Percentiles rank a stretch among this genome's conserved stretches.
Evolutionary conservation across 371 early-diverging fungal species (phyloP).

Genomic region (Rhizopus arrhizus): DNA sequence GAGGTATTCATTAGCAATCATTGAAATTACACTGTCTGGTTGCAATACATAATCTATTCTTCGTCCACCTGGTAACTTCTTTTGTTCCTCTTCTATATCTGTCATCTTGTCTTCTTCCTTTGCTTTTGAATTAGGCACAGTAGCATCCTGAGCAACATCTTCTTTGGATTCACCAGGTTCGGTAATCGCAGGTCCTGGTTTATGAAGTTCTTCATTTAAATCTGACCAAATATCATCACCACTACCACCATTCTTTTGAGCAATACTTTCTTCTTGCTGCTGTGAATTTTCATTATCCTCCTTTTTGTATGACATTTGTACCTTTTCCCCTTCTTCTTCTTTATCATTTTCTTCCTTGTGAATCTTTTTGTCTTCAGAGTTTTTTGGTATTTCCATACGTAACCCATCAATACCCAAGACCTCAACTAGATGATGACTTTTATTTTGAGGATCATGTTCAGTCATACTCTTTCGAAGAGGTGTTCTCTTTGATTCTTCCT

Average conservation of each 20-base stretch:
- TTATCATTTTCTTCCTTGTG: not conserved
- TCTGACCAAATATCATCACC: slow-evolving; percentile 32
- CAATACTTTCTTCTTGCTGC: not conserved
- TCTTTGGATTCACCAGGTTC: slow-evolving; percentile 37
- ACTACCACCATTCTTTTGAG: not conserved
- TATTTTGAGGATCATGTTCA: slow-evolving; percentile 2
- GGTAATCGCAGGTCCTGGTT: slow-evolving; percentile 43
- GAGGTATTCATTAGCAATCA: slow-evolving; percentile 57
- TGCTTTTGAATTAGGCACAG: slow-evolving; percentile 16
- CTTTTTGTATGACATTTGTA: not conserved
- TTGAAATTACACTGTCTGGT: slow-evolving; percentile 53
- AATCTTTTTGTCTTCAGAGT: not conserved
- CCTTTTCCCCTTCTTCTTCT: not conserved
- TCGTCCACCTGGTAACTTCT: slow-evolving; percentile 31
- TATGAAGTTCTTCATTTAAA: slow-evolving; percentile 35
- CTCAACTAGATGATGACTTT: slow-evolving; percentile 43
- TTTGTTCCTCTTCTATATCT: slow-evolving; percentile 8
- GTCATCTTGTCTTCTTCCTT: slow-evolving; percentile 18
- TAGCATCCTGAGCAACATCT: slow-evolving; percentile 40
- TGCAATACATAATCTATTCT: slow-evolving; percentile 52
- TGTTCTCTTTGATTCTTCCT: not conserved
- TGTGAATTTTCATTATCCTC: not conserved
- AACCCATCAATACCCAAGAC: slow-evolving; percentile 49
- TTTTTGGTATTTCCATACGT: slow-evolving; percentile 23
- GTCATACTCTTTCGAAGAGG: slow-evolving; percentile 19